Evolutionary conservation across 148 eudicot species (phyloP), one percentile per base, ranked within the genome.

Genomic region (Fagopyrum tataricum): DNA sequence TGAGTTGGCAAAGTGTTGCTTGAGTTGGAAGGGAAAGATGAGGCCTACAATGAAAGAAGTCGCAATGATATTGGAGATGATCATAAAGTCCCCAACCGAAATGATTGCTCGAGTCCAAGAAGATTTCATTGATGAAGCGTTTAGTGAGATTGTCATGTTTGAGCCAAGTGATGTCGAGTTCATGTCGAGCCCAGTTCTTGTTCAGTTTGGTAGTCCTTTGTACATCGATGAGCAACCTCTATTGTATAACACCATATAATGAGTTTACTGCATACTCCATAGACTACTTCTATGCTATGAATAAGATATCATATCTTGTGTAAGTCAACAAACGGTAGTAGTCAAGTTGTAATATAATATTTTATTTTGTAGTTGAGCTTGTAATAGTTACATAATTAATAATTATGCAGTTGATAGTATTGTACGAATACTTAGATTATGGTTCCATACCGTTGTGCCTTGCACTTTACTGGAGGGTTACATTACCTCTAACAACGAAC

Each of bases 1-100:
- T 8, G 44, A 37, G 37, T 75, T 78, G 72, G 84, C 77, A 7
- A 41, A 46, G 56, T n/a, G 71, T 20, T 82, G 84, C 24, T 55
- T 78, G 20, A 73, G 70, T 21, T 17, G 13, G 76, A 78, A 67
- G 18, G 81, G 84, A 18, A 75, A 5, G 23, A 43, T 75, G 12
- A 76, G 84, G 69, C 79, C 81, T 15, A 68, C 77, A 6, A 78
- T 82, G 81, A 73, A 70, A 17, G 72, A 75, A 48, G 78, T 75
- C 26, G 72, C 26, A 31, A 31, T n/a, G 20, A 13, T n/a, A 39
- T 24, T 64, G 39, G 21, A 47, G 51, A 47, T 47, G 51, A 47
- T 47, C 15, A 47, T 47, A 12, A 47, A 47, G 10, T 47, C 51
- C 3, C 15, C 51, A 47, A 47, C 51, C 20, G 1, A 53, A 53